phyloP scores from a whole-genome alignment of 805 yeast genomes.

The Candida krabiensis region DNA sequence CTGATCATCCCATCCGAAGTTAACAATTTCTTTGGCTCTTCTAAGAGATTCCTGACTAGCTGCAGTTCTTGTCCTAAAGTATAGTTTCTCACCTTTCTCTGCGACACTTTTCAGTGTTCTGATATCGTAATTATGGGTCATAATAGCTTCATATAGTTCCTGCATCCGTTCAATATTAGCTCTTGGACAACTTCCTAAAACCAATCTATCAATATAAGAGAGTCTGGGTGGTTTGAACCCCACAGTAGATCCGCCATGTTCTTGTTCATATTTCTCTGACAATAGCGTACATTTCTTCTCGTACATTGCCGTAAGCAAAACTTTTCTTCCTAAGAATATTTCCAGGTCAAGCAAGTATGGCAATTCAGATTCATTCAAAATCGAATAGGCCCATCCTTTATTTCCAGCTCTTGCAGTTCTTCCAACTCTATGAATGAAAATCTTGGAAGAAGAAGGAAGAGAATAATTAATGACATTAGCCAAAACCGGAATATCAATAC shows the following conservation, averaged over 20 bases:
- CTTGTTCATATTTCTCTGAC: slow-evolving; percentile 43
- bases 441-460: slow-evolving; percentile 88
- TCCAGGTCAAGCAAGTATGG: slow-evolving; percentile 92
- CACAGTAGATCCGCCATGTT: slow-evolving; percentile 26
- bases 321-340: slow-evolving; percentile 81
- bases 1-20: slow-evolving; percentile 86
- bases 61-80: slow-evolving; percentile 78
- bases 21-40: slow-evolving; percentile 75
- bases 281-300: slow-evolving; percentile 58
- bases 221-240: slow-evolving; percentile 54
- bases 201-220: slow-evolving; percentile 72
- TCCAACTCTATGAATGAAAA: slow-evolving; percentile 96
- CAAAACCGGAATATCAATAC: slow-evolving; percentile 95
- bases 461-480: slow-evolving; percentile 94
- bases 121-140: slow-evolving; percentile 68
- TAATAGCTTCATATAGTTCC: slow-evolving; percentile 66
- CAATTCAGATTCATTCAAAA: slow-evolving; percentile 79
- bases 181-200: slow-evolving; percentile 83
- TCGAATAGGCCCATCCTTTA: slow-evolving; percentile 95
- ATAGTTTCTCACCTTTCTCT: slow-evolving; percentile 82
- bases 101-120: slow-evolving; percentile 68
- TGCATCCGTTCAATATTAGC: slow-evolving; percentile 63
- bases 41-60: slow-evolving; percentile 87
- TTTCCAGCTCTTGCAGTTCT: slow-evolving; percentile 99
- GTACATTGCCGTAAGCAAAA: slow-evolving; percentile 68